Base-by-base conservation (phyloP, 2,329 filamentous ascomycete species). In the Aspergillus japonicus region DNA sequence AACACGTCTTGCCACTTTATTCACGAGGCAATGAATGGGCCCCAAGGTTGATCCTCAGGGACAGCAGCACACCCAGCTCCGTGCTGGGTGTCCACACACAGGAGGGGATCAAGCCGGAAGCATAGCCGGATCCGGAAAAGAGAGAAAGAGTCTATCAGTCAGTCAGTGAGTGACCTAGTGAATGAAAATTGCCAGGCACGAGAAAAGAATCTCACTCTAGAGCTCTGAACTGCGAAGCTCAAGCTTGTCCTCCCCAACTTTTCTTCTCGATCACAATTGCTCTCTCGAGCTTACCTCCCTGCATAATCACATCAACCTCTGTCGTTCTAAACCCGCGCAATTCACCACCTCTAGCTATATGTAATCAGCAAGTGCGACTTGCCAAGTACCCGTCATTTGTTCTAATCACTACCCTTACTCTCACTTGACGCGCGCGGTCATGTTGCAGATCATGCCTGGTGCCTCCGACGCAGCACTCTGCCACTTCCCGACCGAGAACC, bases 401-500 rank as follows among this genome's bases (percentile, higher is more conserved):
- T n/a, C 14, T n/a, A 7, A 7, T 42, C 16, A 42, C 14, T n/a
- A 7, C 39, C 33, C 10, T 35, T 44, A 6, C 16, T 16, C 5
- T 8, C 6, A 19, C 14, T 16, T 44, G 39, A n/a, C n/a, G 39
- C 39, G 39, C 35, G 56, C 52, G 53, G 42, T 16, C 53, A 62
- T 62, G 59, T 54, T 62, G 56, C 50, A 59, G 26, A 42, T 54
- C 44, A 56, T 62, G 35, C 44, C 60, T 50, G 60, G 47, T 42
- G 47, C 24, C n/a, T 55, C 51, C 47, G 50, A 60, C 19, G 50
- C 57, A 39, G 60, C 54, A 21, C 60, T 54, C 14, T 62, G 60
- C 50, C 44, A 47, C 19, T 62, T 62, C 44, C 60, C 60, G 33
- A 60, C 60, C 16, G 60, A 62, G 29, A 51, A 50, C 33, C 57